A percentile compares a stretch with the other conserved stretches of the same genome.
Evolutionary conservation across 352 stramenopile species (phyloP).

Genomic region (Phytophthora macrochlamydospora): DNA sequence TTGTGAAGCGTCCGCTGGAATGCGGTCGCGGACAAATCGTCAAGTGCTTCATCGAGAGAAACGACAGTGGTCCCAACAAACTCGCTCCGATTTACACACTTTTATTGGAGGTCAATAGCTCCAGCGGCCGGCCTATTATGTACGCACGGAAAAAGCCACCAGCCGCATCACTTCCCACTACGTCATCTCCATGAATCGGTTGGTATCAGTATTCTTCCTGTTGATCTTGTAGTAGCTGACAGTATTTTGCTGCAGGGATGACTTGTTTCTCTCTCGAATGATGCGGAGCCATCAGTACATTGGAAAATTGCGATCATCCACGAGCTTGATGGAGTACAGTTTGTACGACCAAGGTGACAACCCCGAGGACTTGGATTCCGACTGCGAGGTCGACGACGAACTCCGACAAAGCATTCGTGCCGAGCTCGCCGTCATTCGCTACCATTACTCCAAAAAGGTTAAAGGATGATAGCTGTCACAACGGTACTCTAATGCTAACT

Average conservation of each 20-base stretch:
- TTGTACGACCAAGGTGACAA: constrained; percentile 89
- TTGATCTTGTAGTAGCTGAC: not conserved
- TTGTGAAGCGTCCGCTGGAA: constrained; percentile 79
- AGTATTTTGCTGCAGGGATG: constrained; percentile 46
- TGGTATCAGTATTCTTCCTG: not conserved
- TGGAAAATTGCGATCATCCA: constrained; percentile 84
- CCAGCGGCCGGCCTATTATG: constrained; percentile 82
- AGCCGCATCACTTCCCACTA: constrained; percentile 86
- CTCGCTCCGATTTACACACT: constrained; percentile 85
- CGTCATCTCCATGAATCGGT: constrained; percentile 87
- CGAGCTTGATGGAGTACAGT: constrained; percentile 83
- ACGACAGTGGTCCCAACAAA: constrained; percentile 77
- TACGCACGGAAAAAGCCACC: constrained; percentile 81
- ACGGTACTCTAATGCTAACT: not conserved
- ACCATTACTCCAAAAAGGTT: constrained; percentile 79
- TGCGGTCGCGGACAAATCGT: constrained; percentile 79
- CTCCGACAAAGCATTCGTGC: constrained; percentile 75
- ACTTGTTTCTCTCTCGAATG: constrained; percentile 78
- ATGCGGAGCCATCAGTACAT: constrained; percentile 89
- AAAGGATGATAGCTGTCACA: too few species aligned
- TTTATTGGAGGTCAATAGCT: constrained; percentile 85
- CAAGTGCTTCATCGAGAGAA: constrained; percentile 91
- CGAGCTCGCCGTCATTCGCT: constrained; percentile 74
- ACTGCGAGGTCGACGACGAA: constrained; percentile 82
- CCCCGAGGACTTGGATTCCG: constrained; percentile 82